Percentiles rank a stretch among this genome's conserved stretches.
phyloP scores from a whole-genome alignment of 2,329 filamentous ascomycete species.

The Fusarium anguioides region DNA sequence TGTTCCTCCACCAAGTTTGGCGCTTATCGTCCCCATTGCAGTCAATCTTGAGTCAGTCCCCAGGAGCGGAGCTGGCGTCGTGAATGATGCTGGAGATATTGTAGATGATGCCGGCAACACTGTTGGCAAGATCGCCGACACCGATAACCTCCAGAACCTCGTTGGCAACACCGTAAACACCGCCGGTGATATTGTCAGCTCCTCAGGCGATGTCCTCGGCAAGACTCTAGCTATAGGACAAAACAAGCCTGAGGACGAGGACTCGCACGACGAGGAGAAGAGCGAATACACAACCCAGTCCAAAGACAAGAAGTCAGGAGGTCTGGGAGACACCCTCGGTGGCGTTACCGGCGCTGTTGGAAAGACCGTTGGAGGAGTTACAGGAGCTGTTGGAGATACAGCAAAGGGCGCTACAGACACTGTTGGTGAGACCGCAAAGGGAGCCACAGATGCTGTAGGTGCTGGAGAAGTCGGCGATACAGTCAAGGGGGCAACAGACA shows the following conservation, averaged over 20 bases:
- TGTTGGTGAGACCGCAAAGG: conserved; percentile 12
- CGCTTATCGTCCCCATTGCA: conserved; percentile 45
- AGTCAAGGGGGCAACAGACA: conserved; percentile 4
- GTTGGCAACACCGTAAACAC: conserved; percentile 55
- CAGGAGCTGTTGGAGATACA: conserved; percentile 26
- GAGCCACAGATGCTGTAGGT: neutral
- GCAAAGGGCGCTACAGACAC: conserved; percentile 8
- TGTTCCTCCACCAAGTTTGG: conserved; percentile 37
- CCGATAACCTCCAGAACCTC: conserved; percentile 54
- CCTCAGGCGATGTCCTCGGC: conserved; percentile 56
- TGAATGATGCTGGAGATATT: conserved; percentile 59
- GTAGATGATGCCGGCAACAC: conserved; percentile 57
- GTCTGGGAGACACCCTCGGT: conserved; percentile 39
- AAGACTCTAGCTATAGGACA: conserved; percentile 51
- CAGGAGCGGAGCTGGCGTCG: conserved; percentile 54
- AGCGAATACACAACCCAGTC: conserved; percentile 56
- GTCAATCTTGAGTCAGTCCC: conserved; percentile 49
- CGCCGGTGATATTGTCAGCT: conserved; percentile 51
- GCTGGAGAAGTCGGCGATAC: conserved; percentile 20
- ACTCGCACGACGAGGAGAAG: conserved; percentile 42
- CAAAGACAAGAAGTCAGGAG: conserved; percentile 48
- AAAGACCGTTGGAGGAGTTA: conserved; percentile 12
- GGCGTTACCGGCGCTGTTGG: conserved; percentile 22
- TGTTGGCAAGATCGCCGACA: conserved; percentile 56
- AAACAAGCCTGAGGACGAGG: conserved; percentile 42